Evolutionary conservation across 2,329 filamentous ascomycete species (phyloP).

Genomic region (Aspergillus sp.): DNA sequence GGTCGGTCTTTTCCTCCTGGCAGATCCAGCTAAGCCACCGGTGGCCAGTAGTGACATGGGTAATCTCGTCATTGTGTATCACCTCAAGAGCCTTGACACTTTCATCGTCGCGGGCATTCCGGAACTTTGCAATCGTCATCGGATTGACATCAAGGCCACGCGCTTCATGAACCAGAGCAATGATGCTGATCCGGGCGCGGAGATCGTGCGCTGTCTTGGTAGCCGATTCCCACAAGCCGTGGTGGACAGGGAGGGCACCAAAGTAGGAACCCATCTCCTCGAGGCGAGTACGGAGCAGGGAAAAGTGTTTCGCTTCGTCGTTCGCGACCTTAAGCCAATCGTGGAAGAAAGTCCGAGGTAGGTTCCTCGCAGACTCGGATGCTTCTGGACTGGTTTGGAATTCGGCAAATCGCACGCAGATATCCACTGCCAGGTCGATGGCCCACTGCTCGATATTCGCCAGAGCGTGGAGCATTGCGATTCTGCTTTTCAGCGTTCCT

Average conservation of each 20-base stretch:
- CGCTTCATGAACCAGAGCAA: constrained; percentile 50
- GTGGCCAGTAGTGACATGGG: constrained; percentile 50
- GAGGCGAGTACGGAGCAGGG: constrained; percentile 44
- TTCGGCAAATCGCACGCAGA: constrained; percentile 47
- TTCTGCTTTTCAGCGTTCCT: constrained; percentile 46
- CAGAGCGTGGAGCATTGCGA: constrained; percentile 49
- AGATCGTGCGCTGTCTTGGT: constrained; percentile 45
- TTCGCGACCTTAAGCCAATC: constrained; percentile 52
- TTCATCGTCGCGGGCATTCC: constrained; percentile 40
- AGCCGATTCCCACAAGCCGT: constrained; percentile 48
- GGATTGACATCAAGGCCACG: constrained; percentile 50
- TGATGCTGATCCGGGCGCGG: constrained; percentile 47
- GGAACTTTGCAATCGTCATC: constrained; percentile 50
- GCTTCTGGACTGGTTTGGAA: constrained; percentile 37
- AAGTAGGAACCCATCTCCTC: constrained; percentile 48
- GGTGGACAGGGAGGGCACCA: constrained; percentile 48
- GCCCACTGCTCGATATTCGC: constrained; percentile 52
- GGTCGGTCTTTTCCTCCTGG: constrained; percentile 45
- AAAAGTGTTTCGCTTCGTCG: constrained; percentile 51
- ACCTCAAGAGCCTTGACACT: constrained; percentile 44
- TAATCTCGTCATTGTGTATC: constrained; percentile 52
- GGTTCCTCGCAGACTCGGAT: constrained; percentile 18
- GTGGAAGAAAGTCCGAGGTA: constrained; percentile 48
- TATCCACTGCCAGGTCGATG: constrained; percentile 50
- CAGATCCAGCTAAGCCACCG: constrained; percentile 51